Evolutionary conservation across 306 rosid species (phyloP).

Genomic region (Pachyrhizus erosus): DNA sequence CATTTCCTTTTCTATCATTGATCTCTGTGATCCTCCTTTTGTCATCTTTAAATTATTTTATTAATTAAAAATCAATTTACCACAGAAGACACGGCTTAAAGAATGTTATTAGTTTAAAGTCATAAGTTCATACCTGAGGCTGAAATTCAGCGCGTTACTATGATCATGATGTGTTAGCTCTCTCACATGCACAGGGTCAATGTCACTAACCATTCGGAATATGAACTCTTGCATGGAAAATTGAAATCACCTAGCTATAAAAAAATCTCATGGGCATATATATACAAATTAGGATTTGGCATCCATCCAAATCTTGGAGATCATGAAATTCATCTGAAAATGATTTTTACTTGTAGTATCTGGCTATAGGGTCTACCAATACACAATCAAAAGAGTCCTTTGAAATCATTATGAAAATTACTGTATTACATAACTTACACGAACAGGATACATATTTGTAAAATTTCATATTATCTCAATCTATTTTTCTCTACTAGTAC

Average conservation of each 20-base stretch:
- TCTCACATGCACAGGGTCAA: constrained; percentile 36
- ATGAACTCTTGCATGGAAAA: constrained; percentile 39
- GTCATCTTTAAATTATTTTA: neutral
- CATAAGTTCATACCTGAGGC: constrained; percentile 43
- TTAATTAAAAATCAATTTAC: neutral
- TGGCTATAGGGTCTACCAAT: neutral
- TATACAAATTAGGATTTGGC: constrained; percentile 29
- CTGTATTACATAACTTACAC: neutral
- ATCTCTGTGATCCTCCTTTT: constrained; percentile 1
- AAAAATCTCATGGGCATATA: constrained; percentile 2
- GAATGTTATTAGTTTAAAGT: constrained; percentile 20
- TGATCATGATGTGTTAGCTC: neutral
- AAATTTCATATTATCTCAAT: neutral
- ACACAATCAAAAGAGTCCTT: neutral
- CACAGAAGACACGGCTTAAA: constrained; percentile 13
- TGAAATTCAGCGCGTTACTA: constrained; percentile 1
- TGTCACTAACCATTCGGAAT: constrained; percentile 19
- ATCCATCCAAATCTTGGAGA: constrained; percentile 5
- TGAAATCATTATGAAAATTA: neutral
- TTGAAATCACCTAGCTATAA: constrained; percentile 20
- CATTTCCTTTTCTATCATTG: neutral
- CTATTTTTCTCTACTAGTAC: neutral
- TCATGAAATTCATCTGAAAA: constrained; percentile 10
- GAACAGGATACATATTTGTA: neutral
- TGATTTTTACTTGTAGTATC: neutral